phyloP scores from a whole-genome alignment of 768 basidiomycete genomes.

The Auriscalpium microsporum region DNA sequence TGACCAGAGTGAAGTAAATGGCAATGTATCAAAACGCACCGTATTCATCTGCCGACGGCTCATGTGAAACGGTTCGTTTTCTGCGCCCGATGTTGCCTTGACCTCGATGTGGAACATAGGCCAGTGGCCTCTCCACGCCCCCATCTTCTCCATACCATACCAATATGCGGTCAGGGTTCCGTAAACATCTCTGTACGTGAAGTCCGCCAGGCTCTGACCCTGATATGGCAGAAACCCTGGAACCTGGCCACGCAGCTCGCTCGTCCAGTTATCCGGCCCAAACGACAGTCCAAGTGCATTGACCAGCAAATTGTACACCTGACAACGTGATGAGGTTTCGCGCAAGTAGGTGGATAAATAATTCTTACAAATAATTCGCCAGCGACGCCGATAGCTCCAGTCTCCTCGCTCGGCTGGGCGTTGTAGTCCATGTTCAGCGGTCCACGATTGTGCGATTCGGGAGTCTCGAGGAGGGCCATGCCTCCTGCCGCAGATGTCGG shows the following conservation, averaged over 20 bases:
- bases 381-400: slow-evolving; percentile 10
- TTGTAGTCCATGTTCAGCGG: slow-evolving; percentile 1
- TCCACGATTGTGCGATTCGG: neutral
- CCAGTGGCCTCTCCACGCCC: slow-evolving; percentile 15
- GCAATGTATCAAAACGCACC: slow-evolving; percentile 9
- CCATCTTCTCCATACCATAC: slow-evolving; percentile 9
- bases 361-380: slow-evolving; percentile 15
- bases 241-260: slow-evolving; percentile 14
- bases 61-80: slow-evolving; percentile 19
- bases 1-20: neutral
- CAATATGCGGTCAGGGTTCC: slow-evolving; percentile 17
- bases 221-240: slow-evolving; percentile 13
- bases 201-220: slow-evolving; percentile 16
- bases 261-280: slow-evolving; percentile 21
- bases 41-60: slow-evolving; percentile 14
- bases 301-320: slow-evolving; percentile 13
- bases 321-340: neutral
- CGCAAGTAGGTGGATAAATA: too few species aligned
- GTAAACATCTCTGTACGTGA: slow-evolving; percentile 16
- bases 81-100: slow-evolving; percentile 17
- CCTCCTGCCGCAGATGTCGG: neutral
- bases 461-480: neutral
- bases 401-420: neutral
- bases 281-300: slow-evolving; percentile 12
- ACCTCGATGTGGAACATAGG: slow-evolving; percentile 23